phyloP scores from a whole-genome alignment of 2,329 filamentous ascomycete genomes.

The Blastomyces silverae region DNA sequence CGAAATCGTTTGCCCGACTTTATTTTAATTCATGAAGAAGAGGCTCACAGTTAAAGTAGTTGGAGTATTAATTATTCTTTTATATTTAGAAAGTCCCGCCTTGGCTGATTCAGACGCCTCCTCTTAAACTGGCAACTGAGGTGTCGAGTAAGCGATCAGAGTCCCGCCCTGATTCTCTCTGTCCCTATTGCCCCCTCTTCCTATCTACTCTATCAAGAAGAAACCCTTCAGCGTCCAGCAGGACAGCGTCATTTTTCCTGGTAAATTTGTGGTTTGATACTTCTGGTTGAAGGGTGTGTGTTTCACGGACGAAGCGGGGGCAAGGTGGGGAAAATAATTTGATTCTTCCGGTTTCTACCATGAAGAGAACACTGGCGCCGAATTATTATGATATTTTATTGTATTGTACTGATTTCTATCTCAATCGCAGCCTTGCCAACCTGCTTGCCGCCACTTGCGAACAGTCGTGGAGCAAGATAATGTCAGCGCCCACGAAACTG shows the following conservation, averaged over 20 bases:
- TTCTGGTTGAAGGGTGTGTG: background rate
- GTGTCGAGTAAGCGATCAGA: background rate
- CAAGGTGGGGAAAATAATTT: background rate
- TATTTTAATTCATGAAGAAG: background rate
- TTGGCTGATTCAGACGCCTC: background rate
- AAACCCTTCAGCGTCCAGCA: background rate
- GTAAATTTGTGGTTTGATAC: background rate
- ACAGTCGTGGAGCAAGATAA: background rate
- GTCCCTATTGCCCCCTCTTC: background rate
- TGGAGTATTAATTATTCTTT: background rate
- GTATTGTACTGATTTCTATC: background rate
- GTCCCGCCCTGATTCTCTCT: too few species aligned
- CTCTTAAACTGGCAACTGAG: background rate
- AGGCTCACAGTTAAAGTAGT: background rate
- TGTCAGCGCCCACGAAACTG: background rate
- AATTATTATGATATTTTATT: background rate
- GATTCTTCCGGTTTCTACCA: slow-evolving; percentile 2
- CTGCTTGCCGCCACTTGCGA: background rate
- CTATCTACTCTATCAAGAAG: background rate
- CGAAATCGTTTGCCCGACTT: background rate
- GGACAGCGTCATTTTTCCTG: background rate
- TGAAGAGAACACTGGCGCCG: background rate
- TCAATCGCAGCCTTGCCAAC: background rate
- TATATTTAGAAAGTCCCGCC: background rate
- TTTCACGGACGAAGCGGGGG: background rate